Evolutionary conservation across 371 early-diverging fungal species (phyloP).

Genomic region (Sporodiniella umbellata): DNA sequence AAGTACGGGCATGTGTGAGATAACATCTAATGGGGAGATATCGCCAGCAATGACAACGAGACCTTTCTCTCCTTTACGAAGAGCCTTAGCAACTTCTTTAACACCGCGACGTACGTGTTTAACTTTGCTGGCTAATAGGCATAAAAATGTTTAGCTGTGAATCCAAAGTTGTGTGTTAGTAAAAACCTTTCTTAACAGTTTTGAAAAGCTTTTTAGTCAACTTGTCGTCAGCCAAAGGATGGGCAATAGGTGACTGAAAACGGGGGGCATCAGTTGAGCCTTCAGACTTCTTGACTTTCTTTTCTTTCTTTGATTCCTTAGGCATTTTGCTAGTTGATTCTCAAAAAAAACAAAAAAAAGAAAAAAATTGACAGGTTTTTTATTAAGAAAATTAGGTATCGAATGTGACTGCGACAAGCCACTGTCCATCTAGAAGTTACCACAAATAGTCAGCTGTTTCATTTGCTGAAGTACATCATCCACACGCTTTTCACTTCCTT

Average conservation of each 20-base stretch:
- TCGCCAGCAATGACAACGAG: conserved; percentile 95
- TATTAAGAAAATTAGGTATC: not conserved
- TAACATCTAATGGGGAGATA: conserved; percentile 96
- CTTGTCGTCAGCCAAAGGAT: conserved; percentile 91
- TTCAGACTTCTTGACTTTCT: conserved; percentile 43
- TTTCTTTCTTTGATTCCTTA: conserved; percentile 42
- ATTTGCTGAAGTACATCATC: conserved; percentile 85
- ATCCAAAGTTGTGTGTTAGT: no score
- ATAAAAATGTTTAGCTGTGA: no score
- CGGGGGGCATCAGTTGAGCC: conserved; percentile 25
- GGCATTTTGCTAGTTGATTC: conserved; percentile 10
- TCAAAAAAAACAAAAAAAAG: conserved; percentile 1
- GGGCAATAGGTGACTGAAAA: conserved; percentile 81
- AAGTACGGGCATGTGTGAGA: conserved; percentile 95
- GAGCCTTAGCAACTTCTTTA: conserved; percentile 95
- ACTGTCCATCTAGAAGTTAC: conserved; percentile 40
- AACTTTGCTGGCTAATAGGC: conserved; percentile 55
- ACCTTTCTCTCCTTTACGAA: conserved; percentile 95
- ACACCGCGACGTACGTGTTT: conserved; percentile 94
- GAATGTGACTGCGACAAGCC: not conserved
- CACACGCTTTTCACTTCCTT: conserved; percentile 57
- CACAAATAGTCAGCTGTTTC: conserved; percentile 87
- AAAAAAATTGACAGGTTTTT: not conserved
- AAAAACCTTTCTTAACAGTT: conserved; percentile 88
- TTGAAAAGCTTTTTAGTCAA: conserved; percentile 88